These are phyloP conservation scores for Pythium sukuiense DNA, from an alignment of 352 stramenopile genomes.

Conservation along the genomic window DNA sequence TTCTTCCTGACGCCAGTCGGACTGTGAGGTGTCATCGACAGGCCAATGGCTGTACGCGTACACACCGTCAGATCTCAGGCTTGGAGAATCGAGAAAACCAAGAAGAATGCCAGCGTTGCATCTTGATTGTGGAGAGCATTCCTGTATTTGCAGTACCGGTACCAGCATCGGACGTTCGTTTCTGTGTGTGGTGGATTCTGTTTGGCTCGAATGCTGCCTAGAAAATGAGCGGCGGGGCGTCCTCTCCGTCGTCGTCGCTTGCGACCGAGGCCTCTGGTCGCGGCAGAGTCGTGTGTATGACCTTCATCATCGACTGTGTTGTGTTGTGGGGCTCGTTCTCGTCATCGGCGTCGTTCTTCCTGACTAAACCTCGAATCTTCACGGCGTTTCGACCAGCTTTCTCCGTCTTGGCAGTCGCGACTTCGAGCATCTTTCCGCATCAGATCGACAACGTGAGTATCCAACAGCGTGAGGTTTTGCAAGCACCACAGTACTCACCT, in stretches of 20 bases:
- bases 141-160: no score
- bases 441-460: no score
- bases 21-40: no score
- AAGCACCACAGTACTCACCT: constrained; percentile 9
- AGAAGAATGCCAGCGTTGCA: no score
- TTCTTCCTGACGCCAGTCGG: no score
- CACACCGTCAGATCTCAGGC: no score
- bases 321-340: not conserved
- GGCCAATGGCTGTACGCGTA: no score
- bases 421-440: constrained; percentile 13
- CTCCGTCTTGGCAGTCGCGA: not conserved
- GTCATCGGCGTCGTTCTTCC: not conserved
- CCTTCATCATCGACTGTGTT: not conserved
- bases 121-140: no score
- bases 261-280: not conserved
- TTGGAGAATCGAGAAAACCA: no score
- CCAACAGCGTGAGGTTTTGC: no score
- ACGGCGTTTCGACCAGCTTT: not conserved
- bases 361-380: constrained; percentile 11
- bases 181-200: no score
- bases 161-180: no score
- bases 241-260: constrained; percentile 9
- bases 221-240: constrained; percentile 15
- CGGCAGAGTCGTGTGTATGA: not conserved
- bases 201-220: not conserved